A percentile compares a stretch with the other conserved stretches of the same genome.
These are phyloP conservation scores for Annulohypoxylon nitens DNA, from an alignment of 495 filamentous ascomycete species.

Conservation along the genomic window DNA sequence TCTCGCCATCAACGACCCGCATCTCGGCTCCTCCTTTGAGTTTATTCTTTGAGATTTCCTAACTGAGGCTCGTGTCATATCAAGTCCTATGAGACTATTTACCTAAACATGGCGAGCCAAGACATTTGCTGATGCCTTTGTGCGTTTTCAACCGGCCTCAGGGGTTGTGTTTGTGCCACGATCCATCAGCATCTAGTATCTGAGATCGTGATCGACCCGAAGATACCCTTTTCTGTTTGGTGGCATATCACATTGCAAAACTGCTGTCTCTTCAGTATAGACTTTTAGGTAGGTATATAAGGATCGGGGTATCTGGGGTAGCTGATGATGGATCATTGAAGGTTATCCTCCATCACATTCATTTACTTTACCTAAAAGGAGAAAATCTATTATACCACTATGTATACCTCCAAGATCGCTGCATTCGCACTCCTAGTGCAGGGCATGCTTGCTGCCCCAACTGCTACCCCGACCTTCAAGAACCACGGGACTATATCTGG, in stretches of 20 bases:
- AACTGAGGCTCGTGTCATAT: conserved; percentile 9
- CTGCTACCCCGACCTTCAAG: conserved; percentile 56
- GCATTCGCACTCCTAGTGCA: conserved; percentile 32
- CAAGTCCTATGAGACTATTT: not conserved
- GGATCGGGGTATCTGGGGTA: not conserved
- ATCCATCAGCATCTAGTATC: conserved; percentile 8
- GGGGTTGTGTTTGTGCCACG: conserved; percentile 21
- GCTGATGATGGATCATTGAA: not conserved
- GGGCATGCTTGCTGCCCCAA: conserved; percentile 25
- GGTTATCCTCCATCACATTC: not conserved
- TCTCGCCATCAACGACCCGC: conserved; percentile 10
- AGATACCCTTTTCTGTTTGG: not conserved
- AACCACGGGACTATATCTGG: conserved; percentile 62
- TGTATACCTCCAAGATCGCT: conserved; percentile 29
- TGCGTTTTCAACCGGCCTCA: conserved; percentile 6
- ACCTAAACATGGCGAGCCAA: conserved; percentile 12
- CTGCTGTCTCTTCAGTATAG: not conserved
- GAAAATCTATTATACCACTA: not conserved
- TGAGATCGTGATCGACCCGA: conserved; percentile 2
- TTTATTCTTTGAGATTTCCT: conserved; percentile 10
- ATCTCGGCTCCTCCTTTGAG: not conserved
- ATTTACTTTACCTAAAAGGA: not conserved
- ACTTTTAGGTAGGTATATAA: conserved; percentile 28
- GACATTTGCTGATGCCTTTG: conserved; percentile 9
- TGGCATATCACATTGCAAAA: conserved; percentile 17